Evolutionary conservation across 306 rosid genomes (phyloP).

Genomic region (Vigna angularis): DNA sequence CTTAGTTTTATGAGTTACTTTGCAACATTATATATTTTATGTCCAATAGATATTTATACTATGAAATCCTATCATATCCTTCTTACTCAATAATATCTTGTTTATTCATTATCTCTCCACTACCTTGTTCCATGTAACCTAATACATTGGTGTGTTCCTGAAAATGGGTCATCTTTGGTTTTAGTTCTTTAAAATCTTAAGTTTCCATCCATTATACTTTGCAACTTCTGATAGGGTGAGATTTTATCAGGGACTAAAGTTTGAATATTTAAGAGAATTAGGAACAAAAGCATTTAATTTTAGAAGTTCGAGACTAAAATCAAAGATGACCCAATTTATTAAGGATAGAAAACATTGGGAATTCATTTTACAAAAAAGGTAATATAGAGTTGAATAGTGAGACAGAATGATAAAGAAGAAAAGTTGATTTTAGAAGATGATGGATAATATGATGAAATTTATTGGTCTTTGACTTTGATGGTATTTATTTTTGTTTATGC

Average conservation of each 20-base stretch:
- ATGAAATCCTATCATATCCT: neutral
- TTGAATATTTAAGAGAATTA: neutral
- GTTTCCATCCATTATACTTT: neutral
- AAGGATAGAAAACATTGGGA: neutral
- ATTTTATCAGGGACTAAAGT: neutral
- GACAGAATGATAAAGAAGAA: too few relatives aligned
- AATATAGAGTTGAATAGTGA: too few relatives aligned
- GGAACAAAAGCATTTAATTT: neutral
- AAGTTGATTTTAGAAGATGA: too few relatives aligned
- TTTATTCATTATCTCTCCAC: neutral
- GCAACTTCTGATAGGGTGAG: neutral
- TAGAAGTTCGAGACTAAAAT: neutral
- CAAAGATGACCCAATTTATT: neutral
- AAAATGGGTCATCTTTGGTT: neutral
- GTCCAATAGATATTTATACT: neutral
- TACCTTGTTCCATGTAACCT: neutral
- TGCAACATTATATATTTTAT: conserved; percentile 1
- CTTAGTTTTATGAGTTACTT: conserved; percentile 12
- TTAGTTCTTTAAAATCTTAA: neutral
- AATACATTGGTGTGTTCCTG: neutral
- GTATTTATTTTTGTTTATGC: neutral
- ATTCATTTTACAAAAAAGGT: too few relatives aligned
- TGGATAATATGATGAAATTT: too few relatives aligned
- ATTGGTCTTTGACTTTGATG: too few relatives aligned
- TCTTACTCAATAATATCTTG: neutral